Percentiles rank a stretch among this genome's conserved stretches.
These are phyloP conservation scores for Plectosphaerella cucumerina DNA, from an alignment of 2,329 filamentous ascomycete species.

Conservation along the genomic window DNA sequence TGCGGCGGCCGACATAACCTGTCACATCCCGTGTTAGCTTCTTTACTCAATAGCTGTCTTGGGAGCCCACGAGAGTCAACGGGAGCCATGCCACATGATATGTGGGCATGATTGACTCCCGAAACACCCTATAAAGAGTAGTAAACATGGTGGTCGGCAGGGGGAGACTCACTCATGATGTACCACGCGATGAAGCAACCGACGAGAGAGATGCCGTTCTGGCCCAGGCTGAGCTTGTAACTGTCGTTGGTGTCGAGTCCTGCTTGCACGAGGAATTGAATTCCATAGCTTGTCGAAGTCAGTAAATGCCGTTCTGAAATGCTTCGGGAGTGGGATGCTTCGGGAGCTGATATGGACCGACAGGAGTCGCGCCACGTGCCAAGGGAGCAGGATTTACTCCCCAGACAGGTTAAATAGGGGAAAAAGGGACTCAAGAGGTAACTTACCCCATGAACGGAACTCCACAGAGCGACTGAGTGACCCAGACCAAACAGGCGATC, in stretches of 20 bases:
- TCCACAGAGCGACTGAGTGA: conserved; percentile 19
- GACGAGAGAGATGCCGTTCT: conserved; percentile 24
- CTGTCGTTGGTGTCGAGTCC: conserved; percentile 23
- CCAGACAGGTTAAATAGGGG: conserved; percentile 33
- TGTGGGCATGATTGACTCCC: too few relatives aligned
- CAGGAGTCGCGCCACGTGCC: too few relatives aligned
- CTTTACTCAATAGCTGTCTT: too few relatives aligned
- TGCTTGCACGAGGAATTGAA: conserved; percentile 9
- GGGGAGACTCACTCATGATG: too few relatives aligned
- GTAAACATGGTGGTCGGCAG: too few relatives aligned
- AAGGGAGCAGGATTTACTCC: background rate
- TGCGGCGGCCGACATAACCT: conserved; percentile 31
- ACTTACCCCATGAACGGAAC: conserved; percentile 14
- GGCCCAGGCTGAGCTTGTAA: conserved; percentile 34
- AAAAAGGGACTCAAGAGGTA: conserved; percentile 32
- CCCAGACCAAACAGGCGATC: conserved; percentile 21
- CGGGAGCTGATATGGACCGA: conserved; percentile 33
- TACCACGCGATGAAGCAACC: conserved; percentile 35
- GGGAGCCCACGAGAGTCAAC: too few relatives aligned
- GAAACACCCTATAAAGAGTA: too few relatives aligned
- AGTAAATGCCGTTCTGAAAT: too few relatives aligned
- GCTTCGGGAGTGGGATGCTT: too few relatives aligned
- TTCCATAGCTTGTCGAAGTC: conserved; percentile 2
- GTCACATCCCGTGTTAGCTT: too few relatives aligned
- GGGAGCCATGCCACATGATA: too few relatives aligned